Evolutionary conservation across 1,139 yeast species (phyloP).

Genomic region (Schwanniomyces etchellsii): DNA sequence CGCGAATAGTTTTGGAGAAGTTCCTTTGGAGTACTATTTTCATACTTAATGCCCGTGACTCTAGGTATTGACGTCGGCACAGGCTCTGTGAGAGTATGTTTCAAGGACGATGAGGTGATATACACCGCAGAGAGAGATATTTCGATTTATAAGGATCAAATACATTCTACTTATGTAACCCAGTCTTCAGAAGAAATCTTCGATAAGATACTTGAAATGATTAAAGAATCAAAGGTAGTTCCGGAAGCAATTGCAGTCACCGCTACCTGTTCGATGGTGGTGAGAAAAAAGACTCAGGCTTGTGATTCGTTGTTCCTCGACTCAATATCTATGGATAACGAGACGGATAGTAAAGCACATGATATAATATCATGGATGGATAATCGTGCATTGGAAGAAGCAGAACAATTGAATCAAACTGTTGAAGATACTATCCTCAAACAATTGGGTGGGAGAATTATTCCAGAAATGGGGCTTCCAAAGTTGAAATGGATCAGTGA

Average conservation of each 20-base stretch:
- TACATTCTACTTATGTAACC: slow-evolving; percentile 19
- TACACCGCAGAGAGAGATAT: slow-evolving; percentile 10
- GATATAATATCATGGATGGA: slow-evolving; percentile 62
- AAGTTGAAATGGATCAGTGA: slow-evolving; percentile 38
- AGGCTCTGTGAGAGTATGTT: slow-evolving; percentile 34
- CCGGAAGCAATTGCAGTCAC: slow-evolving; percentile 21
- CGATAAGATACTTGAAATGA: slow-evolving; percentile 8
- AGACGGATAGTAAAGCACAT: slow-evolving; percentile 12
- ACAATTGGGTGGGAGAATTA: slow-evolving; percentile 39
- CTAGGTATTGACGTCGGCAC: slow-evolving; percentile 56
- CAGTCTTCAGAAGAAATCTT: slow-evolving; percentile 41
- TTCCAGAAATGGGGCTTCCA: slow-evolving; percentile 56
- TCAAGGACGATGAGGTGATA: slow-evolving; percentile 4
- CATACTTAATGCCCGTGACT: too few relatives aligned
- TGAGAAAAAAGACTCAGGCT: slow-evolving; percentile 12
- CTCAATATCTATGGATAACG: slow-evolving; percentile 3
- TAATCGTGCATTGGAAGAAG: slow-evolving; percentile 31
- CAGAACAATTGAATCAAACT: slow-evolving; percentile 21
- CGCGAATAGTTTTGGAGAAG: too few relatives aligned
- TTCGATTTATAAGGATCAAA: slow-evolving; percentile 13
- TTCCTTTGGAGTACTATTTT: too few relatives aligned
- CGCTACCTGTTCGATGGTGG: slow-evolving; percentile 55
- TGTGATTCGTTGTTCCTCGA: slow-evolving; percentile 21
- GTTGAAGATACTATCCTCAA: slow-evolving; percentile 12
- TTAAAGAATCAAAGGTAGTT: slow-evolving; percentile 11